These are phyloP conservation scores for Amyloporia xantha DNA, from an alignment of 768 basidiomycete genomes.

Conservation along the genomic window DNA sequence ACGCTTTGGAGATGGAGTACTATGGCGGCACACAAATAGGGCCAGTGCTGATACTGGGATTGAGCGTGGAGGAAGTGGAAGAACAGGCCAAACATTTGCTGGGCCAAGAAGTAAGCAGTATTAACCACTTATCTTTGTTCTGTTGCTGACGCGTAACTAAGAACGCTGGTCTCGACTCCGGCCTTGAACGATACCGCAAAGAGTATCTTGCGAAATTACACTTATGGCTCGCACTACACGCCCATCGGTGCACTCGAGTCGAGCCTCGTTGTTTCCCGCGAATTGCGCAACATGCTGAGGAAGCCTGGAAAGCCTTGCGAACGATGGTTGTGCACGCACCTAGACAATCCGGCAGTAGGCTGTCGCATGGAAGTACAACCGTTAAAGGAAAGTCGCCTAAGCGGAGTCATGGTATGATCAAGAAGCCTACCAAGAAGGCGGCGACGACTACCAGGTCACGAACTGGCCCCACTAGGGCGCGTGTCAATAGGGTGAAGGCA, in stretches of 20 bases:
- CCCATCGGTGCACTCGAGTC: conserved; percentile 41
- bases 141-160: conserved; percentile 7
- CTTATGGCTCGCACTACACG: conserved; percentile 66
- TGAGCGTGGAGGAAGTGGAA: conserved; percentile 27
- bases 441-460: conserved; percentile 5
- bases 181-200: conserved; percentile 22
- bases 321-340: conserved; percentile 22
- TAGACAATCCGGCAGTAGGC: conserved; percentile 4
- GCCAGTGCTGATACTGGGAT: no score
- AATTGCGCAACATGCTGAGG: conserved; percentile 46
- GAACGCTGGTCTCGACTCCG: conserved; percentile 25
- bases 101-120: conserved; percentile 32
- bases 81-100: conserved; percentile 38
- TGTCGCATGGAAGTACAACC: background rate
- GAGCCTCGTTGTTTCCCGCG: conserved; percentile 37
- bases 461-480: conserved; percentile 8
- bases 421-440: conserved; percentile 1
- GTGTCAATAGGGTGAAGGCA: conserved; percentile 10
- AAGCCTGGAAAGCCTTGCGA: conserved; percentile 45
- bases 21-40: conserved; percentile 17
- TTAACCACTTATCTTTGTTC: background rate
- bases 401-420: background rate
- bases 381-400: conserved; percentile 7
- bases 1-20: conserved; percentile 49
- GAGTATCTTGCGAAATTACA: conserved; percentile 53